Evolutionary conservation across 2,329 filamentous ascomycete species (phyloP).

Genomic region (Penicillium sp.): DNA sequence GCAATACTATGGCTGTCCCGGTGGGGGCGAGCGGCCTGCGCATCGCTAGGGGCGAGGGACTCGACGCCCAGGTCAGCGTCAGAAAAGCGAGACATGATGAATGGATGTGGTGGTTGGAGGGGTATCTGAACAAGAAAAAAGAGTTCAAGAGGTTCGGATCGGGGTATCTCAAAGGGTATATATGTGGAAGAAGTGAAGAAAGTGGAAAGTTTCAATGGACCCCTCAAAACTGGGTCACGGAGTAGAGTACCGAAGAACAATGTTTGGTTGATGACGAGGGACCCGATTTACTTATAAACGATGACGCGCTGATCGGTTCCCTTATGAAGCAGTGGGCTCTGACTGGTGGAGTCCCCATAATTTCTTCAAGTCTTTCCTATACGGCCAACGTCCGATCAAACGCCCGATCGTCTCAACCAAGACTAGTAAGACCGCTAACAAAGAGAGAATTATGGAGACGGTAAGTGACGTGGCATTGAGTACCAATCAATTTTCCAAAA

Average conservation of each 20-base stretch:
- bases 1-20: slow-evolving; percentile 30
- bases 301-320: slow-evolving; percentile 14
- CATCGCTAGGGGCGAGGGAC: slow-evolving; percentile 11
- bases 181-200: background rate
- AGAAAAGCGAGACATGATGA: slow-evolving; percentile 61
- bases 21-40: slow-evolving; percentile 24
- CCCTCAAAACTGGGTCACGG: slow-evolving; percentile 5
- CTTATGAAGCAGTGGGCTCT: slow-evolving; percentile 6
- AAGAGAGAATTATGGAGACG: background rate
- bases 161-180: slow-evolving; percentile 4
- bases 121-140: background rate
- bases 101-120: background rate
- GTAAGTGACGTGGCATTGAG: slow-evolving; percentile 1
- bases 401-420: slow-evolving; percentile 3
- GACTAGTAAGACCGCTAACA: background rate
- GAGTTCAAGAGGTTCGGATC: background rate
- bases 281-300: slow-evolving; percentile 6
- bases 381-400: slow-evolving; percentile 1
- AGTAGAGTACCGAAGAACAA: background rate
- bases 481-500: background rate
- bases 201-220: background rate
- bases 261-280: background rate
- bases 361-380: background rate
- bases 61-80: slow-evolving; percentile 55
- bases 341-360: background rate